Percentiles rank a stretch among this genome's conserved stretches.
Evolutionary conservation across 2,329 filamentous ascomycete species (phyloP).

Genomic region (Fusarium sp.): DNA sequence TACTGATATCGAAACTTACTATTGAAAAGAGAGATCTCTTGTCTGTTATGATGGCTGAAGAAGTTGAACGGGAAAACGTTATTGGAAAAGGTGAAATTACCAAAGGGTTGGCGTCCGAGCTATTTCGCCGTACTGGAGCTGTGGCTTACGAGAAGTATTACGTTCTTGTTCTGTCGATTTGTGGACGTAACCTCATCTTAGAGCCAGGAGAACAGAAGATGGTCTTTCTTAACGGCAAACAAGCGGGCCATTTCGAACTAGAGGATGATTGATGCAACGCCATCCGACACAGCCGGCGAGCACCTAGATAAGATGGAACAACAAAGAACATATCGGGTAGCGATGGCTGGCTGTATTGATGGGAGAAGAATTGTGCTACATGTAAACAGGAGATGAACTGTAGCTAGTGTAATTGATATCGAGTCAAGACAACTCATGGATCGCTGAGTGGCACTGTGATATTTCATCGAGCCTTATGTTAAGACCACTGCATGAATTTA

Average conservation of each 20-base stretch:
- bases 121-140: not conserved
- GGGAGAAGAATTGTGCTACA: too few relatives aligned
- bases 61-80: not conserved
- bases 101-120: not conserved
- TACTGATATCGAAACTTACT: not conserved
- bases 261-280: not conserved
- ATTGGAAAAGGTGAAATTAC: not conserved
- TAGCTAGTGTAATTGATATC: not conserved
- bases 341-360: too few relatives aligned
- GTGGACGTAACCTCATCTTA: not conserved
- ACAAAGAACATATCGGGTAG: not conserved
- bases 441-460: not conserved
- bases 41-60: not conserved
- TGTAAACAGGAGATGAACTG: not conserved
- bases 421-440: not conserved
- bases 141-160: not conserved
- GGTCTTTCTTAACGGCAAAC: not conserved
- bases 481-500: not conserved
- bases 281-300: not conserved
- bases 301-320: not conserved
- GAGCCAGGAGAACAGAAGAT: not conserved
- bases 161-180: not conserved
- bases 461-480: not conserved
- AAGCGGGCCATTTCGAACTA: not conserved
- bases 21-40: not conserved